Conservation (phyloP, 1,139 yeast genomes). For the Geotrichum fermentans region DNA sequence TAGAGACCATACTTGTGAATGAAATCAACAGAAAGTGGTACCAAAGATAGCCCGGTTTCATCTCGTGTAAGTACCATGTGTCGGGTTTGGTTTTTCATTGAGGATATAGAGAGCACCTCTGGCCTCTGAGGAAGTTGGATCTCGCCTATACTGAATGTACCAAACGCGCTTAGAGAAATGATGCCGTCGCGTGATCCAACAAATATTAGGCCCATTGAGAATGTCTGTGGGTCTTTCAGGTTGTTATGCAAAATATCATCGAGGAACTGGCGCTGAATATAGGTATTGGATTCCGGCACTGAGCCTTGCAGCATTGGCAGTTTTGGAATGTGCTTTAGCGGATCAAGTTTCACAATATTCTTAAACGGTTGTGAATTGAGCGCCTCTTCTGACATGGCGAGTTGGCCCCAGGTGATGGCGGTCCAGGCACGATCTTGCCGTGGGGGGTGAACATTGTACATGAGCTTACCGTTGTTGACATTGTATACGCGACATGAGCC, state of each 20-base stretch:
- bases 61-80: constrained; percentile 19
- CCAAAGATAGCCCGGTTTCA: constrained; percentile 4
- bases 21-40: constrained; percentile 17
- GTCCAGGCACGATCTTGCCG: constrained; percentile 2
- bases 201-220: constrained; percentile 24
- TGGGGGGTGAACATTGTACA: constrained; percentile 28
- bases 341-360: constrained; percentile 2
- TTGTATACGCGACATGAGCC: constrained; percentile 46
- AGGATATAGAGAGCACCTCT: constrained; percentile 2
- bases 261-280: constrained; percentile 17
- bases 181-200: constrained; percentile 26
- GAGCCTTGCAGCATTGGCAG: constrained; percentile 15
- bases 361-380: constrained; percentile 13
- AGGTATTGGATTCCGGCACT: constrained; percentile 4
- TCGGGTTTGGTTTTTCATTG: constrained; percentile 25
- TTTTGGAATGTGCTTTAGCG: constrained; percentile 13
- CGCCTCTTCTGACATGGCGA: not conserved
- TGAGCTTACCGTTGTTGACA: constrained; percentile 44
- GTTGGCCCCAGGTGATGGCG: constrained; percentile 13
- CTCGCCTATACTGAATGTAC: constrained; percentile 29
- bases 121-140: constrained; percentile 14
- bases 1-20: constrained; percentile 28
- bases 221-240: constrained; percentile 17
- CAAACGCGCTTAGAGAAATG: constrained; percentile 28
- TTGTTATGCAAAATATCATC: constrained; percentile 24